These are phyloP conservation scores for Colletotrichum truncatum DNA, from an alignment of 2,329 filamentous ascomycete species.

Conservation along the genomic window DNA sequence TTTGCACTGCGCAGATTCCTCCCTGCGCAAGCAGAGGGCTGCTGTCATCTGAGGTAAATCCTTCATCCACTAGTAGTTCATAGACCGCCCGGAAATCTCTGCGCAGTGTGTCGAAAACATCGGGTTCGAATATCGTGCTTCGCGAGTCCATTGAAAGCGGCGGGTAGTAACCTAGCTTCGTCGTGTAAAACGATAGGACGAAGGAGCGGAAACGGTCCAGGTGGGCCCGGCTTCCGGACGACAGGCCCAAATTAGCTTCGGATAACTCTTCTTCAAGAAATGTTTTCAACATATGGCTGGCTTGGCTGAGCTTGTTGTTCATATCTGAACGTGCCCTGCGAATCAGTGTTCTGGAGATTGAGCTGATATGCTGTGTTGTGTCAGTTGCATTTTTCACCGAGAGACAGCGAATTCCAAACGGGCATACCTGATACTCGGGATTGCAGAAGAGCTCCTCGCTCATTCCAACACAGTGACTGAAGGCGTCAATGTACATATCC, in stretches of 20 bases:
- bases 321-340: constrained; percentile 71
- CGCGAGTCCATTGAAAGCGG: constrained; percentile 56
- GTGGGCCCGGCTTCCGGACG: constrained; percentile 68
- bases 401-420: not conserved
- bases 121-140: constrained; percentile 61
- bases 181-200: constrained; percentile 71
- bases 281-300: constrained; percentile 65
- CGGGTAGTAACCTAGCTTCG: constrained; percentile 77
- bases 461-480: constrained; percentile 84
- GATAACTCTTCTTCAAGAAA: constrained; percentile 80
- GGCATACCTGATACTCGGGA: constrained; percentile 69
- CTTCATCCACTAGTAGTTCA: constrained; percentile 73
- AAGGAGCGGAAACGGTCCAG: constrained; percentile 78
- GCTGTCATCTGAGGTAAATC: constrained; percentile 57
- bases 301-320: constrained; percentile 68
- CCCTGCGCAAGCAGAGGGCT: constrained; percentile 66
- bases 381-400: constrained; percentile 33
- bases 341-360: constrained; percentile 71
- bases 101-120: constrained; percentile 68
- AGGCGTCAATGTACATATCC: constrained; percentile 77
- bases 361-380: constrained; percentile 52
- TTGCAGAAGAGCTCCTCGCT: constrained; percentile 65
- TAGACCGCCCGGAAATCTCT: constrained; percentile 78
- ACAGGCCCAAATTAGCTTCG: constrained; percentile 71
- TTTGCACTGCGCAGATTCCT: constrained; percentile 76